phyloP scores from a whole-genome alignment of 1,139 yeast genomes.

The Meyerozyma sp. region DNA sequence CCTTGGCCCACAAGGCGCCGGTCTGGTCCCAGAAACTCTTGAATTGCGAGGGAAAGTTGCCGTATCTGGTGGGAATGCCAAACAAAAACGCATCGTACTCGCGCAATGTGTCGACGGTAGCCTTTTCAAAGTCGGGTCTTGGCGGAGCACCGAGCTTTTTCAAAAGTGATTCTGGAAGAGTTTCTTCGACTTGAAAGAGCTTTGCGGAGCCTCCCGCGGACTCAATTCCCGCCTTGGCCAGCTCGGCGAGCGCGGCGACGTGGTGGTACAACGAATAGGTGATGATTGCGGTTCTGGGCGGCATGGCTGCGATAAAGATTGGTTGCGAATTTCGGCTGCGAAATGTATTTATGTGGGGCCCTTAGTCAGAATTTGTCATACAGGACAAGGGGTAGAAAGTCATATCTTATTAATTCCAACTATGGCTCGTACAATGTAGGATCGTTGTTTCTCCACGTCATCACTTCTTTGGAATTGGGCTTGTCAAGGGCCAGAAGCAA shows the following conservation, averaged over 20 bases:
- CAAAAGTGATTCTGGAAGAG: conserved; percentile 26
- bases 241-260: conserved; percentile 29
- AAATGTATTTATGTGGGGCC: too few species aligned
- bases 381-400: too few species aligned
- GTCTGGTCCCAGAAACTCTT: conserved; percentile 36
- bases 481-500: conserved; percentile 26
- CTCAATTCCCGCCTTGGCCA: conserved; percentile 31
- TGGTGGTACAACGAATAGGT: conserved; percentile 35
- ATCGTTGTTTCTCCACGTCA: conserved; percentile 33
- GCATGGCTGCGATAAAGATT: conserved; percentile 11
- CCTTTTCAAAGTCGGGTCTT: conserved; percentile 28
- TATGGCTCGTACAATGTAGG: conserved; percentile 17
- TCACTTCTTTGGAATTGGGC: conserved; percentile 27
- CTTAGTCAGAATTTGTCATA: too few species aligned
- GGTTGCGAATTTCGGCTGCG: too few species aligned
- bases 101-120: conserved; percentile 25
- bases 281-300: conserved; percentile 33
- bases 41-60: conserved; percentile 35
- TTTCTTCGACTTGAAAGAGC: conserved; percentile 34
- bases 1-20: conserved; percentile 34
- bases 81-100: conserved; percentile 33
- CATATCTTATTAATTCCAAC: too few species aligned
- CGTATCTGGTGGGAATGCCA: conserved; percentile 37
- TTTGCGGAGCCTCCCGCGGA: conserved; percentile 35
- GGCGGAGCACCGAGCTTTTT: conserved; percentile 26